Conservation (phyloP, 129 eudicot species). For the Silybum marianum region DNA sequence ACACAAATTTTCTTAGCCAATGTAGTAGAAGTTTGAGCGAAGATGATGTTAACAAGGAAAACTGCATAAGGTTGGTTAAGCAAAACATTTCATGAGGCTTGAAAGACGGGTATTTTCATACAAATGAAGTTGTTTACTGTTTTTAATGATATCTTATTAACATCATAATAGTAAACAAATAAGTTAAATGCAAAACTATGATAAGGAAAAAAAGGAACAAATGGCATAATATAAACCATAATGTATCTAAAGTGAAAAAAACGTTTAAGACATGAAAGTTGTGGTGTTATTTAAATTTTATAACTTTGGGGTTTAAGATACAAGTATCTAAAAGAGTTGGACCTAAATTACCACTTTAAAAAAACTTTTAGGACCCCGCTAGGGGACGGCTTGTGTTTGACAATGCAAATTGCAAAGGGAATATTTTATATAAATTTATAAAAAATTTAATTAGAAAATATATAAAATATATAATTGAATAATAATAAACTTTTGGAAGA, state of each 20-base stretch:
- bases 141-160: background rate
- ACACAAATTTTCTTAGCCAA: background rate
- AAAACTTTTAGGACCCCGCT: background rate
- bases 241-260: background rate
- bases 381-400: too few relatives aligned
- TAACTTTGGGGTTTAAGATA: background rate
- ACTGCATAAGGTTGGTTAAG: background rate
- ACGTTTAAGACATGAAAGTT: background rate
- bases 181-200: background rate
- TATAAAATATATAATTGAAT: too few relatives aligned
- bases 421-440: too few relatives aligned
- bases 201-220: background rate
- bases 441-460: too few relatives aligned
- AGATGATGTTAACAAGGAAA: background rate
- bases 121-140: background rate
- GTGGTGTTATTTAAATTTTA: background rate
- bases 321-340: constrained; percentile 5
- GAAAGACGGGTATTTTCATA: background rate
- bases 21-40: background rate
- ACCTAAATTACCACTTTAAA: background rate
- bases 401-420: too few relatives aligned
- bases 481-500: too few relatives aligned
- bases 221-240: background rate
- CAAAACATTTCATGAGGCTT: background rate
- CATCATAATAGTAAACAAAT: background rate